Conservation (phyloP, 148 eudicot genomes). For the Chenopodium formosanum region DNA sequence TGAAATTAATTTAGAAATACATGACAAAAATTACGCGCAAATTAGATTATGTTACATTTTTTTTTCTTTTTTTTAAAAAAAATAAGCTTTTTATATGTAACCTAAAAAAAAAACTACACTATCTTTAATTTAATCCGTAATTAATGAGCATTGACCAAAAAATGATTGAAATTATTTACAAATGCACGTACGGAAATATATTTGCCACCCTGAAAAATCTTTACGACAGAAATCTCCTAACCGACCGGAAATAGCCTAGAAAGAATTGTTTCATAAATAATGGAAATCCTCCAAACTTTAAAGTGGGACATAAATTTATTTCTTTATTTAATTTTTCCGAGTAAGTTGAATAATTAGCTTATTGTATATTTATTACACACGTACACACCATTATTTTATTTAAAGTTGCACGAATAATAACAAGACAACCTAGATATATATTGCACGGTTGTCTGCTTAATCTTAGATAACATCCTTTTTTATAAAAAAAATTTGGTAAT, state of each 20-base stretch:
- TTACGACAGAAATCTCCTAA: background rate
- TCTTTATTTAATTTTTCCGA: background rate
- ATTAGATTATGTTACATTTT: too few relatives aligned
- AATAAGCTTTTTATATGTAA: too few relatives aligned
- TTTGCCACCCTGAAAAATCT: background rate
- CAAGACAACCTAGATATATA: background rate
- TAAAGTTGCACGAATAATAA: background rate
- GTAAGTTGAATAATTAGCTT: conserved; percentile 3
- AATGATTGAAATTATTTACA: too few relatives aligned
- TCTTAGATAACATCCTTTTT: background rate
- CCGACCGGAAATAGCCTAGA: conserved; percentile 16
- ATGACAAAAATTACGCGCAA: too few relatives aligned
- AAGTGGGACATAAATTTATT: background rate
- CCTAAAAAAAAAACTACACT: too few relatives aligned
- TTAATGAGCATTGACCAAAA: background rate
- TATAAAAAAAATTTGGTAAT: too few relatives aligned
- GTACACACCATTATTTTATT: background rate
- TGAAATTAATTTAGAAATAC: too few relatives aligned
- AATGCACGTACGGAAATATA: too few relatives aligned
- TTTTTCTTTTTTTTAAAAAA: too few relatives aligned
- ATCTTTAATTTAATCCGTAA: too few relatives aligned
- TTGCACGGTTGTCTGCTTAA: background rate
- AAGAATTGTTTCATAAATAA: background rate
- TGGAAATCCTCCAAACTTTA: background rate
- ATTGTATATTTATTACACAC: background rate